Percentiles rank a stretch among this genome's conserved stretches.
Evolutionary conservation across 2,329 filamentous ascomycete genomes (phyloP).

Genomic region (Fusarium sp.): DNA sequence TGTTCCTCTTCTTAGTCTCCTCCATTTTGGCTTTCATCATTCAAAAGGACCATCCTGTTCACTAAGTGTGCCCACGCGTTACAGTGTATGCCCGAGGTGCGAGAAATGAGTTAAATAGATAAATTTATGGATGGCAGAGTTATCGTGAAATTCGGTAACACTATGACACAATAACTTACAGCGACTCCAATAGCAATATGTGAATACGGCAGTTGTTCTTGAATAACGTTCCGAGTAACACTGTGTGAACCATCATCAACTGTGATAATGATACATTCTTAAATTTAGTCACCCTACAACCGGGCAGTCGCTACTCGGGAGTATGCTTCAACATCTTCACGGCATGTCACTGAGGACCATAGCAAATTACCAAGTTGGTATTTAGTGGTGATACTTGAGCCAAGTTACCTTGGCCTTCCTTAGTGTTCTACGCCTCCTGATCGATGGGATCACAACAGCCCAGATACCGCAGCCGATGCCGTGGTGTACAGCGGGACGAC

Average conservation of each 20-base stretch:
- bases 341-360: neutral
- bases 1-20: neutral
- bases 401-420: neutral
- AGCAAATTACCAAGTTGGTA: neutral
- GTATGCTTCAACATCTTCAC: neutral
- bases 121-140: neutral
- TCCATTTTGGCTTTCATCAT: neutral
- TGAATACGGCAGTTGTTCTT: neutral
- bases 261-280: neutral
- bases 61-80: neutral
- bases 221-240: neutral
- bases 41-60: neutral
- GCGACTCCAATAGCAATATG: neutral
- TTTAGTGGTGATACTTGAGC: neutral
- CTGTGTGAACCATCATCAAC: neutral
- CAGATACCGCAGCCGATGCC: conserved; percentile 40
- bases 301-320: neutral
- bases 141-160: neutral
- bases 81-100: neutral
- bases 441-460: conserved; percentile 20
- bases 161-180: neutral
- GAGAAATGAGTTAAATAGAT: neutral
- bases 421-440: conserved; percentile 1
- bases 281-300: neutral
- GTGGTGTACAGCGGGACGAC: conserved; percentile 34